phyloP scores from a whole-genome alignment of 2,329 filamentous ascomycete species.

The Sphaerulina vaccinii region DNA sequence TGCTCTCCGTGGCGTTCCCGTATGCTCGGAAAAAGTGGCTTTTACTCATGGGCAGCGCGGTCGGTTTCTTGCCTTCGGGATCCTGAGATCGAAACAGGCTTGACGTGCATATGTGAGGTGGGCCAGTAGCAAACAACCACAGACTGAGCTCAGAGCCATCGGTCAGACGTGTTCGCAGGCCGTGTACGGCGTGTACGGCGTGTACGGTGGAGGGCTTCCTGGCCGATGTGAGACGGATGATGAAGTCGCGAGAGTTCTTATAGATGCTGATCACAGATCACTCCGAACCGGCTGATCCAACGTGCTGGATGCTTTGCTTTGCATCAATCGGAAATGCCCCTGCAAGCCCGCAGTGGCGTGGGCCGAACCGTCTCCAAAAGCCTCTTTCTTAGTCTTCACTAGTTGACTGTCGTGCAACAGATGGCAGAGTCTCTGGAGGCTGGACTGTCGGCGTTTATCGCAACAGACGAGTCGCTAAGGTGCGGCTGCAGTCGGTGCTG shows the following conservation, averaged over 20 bases:
- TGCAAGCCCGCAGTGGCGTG: conserved; percentile 9
- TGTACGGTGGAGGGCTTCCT: conserved; percentile 8
- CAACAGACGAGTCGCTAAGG: conserved; percentile 10
- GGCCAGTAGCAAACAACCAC: conserved; percentile 22
- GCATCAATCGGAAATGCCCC: conserved; percentile 17
- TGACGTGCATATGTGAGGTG: conserved; percentile 17
- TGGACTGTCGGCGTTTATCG: no score
- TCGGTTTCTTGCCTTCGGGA: conserved; percentile 17
- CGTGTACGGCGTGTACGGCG: conserved; percentile 1
- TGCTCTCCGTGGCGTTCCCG: conserved; percentile 4
- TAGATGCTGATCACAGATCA: background rate
- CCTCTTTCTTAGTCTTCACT: background rate
- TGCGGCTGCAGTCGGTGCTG: conserved; percentile 18
- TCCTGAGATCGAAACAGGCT: conserved; percentile 18
- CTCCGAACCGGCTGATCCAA: conserved; percentile 5
- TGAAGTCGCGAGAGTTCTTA: conserved; percentile 8
- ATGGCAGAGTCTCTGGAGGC: no score
- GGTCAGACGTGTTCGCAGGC: background rate
- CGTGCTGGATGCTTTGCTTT: conserved; percentile 18
- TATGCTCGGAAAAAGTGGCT: conserved; percentile 5
- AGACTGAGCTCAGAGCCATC: background rate
- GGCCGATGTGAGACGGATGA: conserved; percentile 5
- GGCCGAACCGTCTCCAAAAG: conserved; percentile 7
- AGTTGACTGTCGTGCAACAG: conserved; percentile 7
- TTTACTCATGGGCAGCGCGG: no score